Evolutionary conservation across 305 asterid genomes (phyloP), one percentile per base, ranked within the genome.

Genomic region (Rubia peregrina): DNA sequence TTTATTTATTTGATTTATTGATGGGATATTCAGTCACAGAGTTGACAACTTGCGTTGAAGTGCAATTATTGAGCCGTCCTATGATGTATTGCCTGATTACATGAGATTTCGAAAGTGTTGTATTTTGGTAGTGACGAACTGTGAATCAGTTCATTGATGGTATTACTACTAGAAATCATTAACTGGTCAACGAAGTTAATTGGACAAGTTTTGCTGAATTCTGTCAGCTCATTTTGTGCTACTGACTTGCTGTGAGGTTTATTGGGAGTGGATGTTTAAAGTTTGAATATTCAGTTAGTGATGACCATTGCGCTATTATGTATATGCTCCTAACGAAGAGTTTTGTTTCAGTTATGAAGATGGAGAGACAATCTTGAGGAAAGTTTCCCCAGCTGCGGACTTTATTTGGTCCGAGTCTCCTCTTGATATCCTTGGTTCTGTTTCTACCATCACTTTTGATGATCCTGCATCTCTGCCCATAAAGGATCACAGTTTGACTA

Each of bases 371-470:
- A 85, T 85, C 10, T 73, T 86, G 85, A 85, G 95, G 76, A 95
- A 92, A 81, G 81, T 83, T 65, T 82, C 83, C 78, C 75, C 91
- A 38, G 99, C 97, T 56, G 81, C 88, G 24, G 90, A 88, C 62
- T 95, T 95, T 77, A 76, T 92, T 63, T 87, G 84, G 90, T 88
- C 95, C 14, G 89, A 82, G 13, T 40, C 84, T 53, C 95, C 97
- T 65, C 91, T 90, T 72, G 92, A 92, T 19, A 75, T 92, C 69
- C 95, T 95, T 64, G 98, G 98, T 68, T 83, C 99, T 12, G 96
- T 90, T 62, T 68, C 94, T 79, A 74, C 94, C 71, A 92, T 90
- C 74, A 88, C 85, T 66, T 95, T 92, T 63, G 79, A 76, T 11
- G 96, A 87, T 78, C 79, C 92, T 46, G 88, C 81, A 46, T 82